Evolutionary conservation across 306 rosid species (phyloP).

Genomic region (Trifolium subterraneum): DNA sequence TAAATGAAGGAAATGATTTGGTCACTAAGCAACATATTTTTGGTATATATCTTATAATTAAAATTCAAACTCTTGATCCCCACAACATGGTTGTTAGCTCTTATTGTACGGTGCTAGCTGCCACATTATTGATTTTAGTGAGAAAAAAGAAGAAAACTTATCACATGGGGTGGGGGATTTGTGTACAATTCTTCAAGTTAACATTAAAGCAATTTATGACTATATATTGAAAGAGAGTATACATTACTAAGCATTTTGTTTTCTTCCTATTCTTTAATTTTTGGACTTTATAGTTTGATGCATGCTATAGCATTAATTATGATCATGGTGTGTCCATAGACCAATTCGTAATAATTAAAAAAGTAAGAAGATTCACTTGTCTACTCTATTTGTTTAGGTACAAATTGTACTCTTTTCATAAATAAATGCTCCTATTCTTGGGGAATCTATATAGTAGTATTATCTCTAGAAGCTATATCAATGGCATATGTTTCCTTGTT

Average conservation of each 20-base stretch:
- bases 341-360: conserved; percentile 23
- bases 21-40: no score
- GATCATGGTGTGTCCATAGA: conserved; percentile 47
- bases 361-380: conserved; percentile 29
- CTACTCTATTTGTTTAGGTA: conserved; percentile 27
- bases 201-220: conserved; percentile 36
- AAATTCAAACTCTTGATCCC: background rate
- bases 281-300: conserved; percentile 48
- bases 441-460: background rate
- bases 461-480: background rate
- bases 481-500: no score
- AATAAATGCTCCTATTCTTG: conserved; percentile 11
- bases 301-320: conserved; percentile 49
- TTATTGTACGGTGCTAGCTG: conserved; percentile 27
- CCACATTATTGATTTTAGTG: conserved; percentile 13
- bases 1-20: no score
- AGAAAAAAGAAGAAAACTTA: conserved; percentile 19
- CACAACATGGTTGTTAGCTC: conserved; percentile 14
- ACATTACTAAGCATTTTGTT: conserved; percentile 45
- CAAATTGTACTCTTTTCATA: conserved; percentile 28
- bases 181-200: conserved; percentile 42
- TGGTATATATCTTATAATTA: background rate
- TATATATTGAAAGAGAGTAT: conserved; percentile 38
- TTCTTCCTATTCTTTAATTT: conserved; percentile 29
- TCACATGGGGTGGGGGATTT: conserved; percentile 45